A percentile compares a stretch with the other conserved stretches of the same genome.
Evolutionary conservation across 2,329 filamentous ascomycete genomes (phyloP).

Genomic region (Trichoderma sp.): DNA sequence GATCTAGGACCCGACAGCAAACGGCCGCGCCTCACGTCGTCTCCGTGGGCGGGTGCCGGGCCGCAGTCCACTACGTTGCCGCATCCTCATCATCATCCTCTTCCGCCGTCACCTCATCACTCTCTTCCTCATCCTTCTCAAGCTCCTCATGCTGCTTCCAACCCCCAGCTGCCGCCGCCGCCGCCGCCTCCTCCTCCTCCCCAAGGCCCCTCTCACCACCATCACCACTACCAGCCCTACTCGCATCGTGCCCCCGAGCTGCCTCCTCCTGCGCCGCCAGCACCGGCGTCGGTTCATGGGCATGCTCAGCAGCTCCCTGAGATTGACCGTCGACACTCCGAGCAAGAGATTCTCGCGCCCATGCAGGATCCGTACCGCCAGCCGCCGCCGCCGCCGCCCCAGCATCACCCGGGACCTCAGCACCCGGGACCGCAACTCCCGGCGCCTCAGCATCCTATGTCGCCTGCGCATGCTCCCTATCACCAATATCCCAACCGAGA

Average conservation of each 20-base stretch:
- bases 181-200: constrained; percentile 31
- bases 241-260: constrained; percentile 34
- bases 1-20: constrained; percentile 58
- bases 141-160: constrained; percentile 17
- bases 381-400: constrained; percentile 25
- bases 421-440: constrained; percentile 19
- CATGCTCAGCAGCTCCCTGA: constrained; percentile 40
- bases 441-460: constrained; percentile 29
- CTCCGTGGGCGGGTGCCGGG: constrained; percentile 49
- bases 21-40: constrained; percentile 54
- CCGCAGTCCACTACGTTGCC: constrained; percentile 48
- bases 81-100: constrained; percentile 37
- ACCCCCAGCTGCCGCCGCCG: constrained; percentile 25
- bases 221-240: constrained; percentile 41
- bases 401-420: constrained; percentile 16
- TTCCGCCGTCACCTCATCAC: constrained; percentile 25
- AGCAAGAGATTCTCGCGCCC: constrained; percentile 52
- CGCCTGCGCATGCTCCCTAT: constrained; percentile 44
- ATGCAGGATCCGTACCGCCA: constrained; percentile 52
- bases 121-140: constrained; percentile 29
- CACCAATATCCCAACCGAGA: constrained; percentile 48
- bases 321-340: constrained; percentile 54
- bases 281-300: constrained; percentile 30
- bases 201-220: constrained; percentile 23
- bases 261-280: constrained; percentile 30